phyloP scores from a whole-genome alignment of 257 asterid genomes.

The Solanum peruvianum region DNA sequence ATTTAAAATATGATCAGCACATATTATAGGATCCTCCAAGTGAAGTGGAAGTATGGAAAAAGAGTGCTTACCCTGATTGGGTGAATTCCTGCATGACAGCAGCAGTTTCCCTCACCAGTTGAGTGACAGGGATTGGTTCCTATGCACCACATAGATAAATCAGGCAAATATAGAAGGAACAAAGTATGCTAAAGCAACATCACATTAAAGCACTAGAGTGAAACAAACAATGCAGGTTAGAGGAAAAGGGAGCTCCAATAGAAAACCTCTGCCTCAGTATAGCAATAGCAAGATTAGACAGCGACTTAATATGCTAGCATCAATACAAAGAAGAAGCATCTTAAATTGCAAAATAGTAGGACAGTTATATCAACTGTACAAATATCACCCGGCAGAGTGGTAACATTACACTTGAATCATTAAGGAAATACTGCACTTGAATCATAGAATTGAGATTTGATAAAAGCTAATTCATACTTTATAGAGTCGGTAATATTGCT shows the following conservation, averaged over 20 bases:
- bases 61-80: conserved; percentile 73
- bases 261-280: neutral
- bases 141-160: conserved; percentile 4
- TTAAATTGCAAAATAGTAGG: neutral
- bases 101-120: conserved; percentile 97
- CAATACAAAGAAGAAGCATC: neutral
- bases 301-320: neutral
- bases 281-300: neutral
- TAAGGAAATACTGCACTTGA: neutral
- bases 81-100: conserved; percentile 99
- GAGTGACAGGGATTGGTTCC: conserved; percentile 98
- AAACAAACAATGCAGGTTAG: neutral
- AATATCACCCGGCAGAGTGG: neutral
- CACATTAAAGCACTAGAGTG: neutral
- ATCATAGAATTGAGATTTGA: neutral
- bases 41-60: neutral
- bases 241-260: neutral
- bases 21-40: neutral
- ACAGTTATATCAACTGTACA: neutral
- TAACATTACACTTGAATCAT: neutral
- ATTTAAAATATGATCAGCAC: neutral
- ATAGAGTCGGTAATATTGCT: conserved; percentile 78
- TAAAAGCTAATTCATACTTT: conserved; percentile 38
- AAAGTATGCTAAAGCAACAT: neutral
- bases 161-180: neutral